Evolutionary conservation across 202 grass and related monocot species (phyloP).

Genomic region (Tripidium arundinaceum): DNA sequence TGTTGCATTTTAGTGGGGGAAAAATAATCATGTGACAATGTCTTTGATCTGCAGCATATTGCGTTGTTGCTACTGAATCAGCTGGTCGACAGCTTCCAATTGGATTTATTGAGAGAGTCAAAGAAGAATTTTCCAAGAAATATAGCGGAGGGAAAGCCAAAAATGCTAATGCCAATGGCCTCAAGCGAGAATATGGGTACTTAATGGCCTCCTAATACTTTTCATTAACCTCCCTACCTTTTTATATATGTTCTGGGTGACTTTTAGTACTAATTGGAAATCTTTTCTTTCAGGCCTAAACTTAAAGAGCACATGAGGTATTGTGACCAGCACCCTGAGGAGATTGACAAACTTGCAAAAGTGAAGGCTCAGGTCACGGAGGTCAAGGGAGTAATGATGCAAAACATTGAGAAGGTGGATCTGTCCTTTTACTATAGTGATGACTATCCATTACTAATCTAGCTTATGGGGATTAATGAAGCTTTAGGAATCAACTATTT

Average conservation of each 20-base stretch:
- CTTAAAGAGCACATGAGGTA: conserved; percentile 88
- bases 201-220: conserved; percentile 10
- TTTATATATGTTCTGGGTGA: not conserved
- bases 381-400: conserved; percentile 96
- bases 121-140: conserved; percentile 84
- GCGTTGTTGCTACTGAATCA: conserved; percentile 72
- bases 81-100: conserved; percentile 65
- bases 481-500: not conserved
- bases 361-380: conserved; percentile 93
- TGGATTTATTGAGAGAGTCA: conserved; percentile 79
- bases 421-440: not conserved
- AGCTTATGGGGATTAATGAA: not conserved
- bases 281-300: conserved; percentile 54
- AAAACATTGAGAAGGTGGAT: conserved; percentile 86
- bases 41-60: conserved; percentile 60
- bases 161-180: conserved; percentile 62
- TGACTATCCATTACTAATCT: not conserved
- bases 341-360: conserved; percentile 82
- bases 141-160: conserved; percentile 67
- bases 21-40: not conserved
- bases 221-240: not conserved
- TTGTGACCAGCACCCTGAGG: conserved; percentile 75
- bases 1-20: too few species aligned
- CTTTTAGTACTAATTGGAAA: not conserved
- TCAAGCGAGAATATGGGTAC: conserved; percentile 88